A percentile compares a stretch with the other conserved stretches of the same genome.
phyloP scores from a whole-genome alignment of 352 stramenopile genomes.

The Globisporangium paroecandrum region DNA sequence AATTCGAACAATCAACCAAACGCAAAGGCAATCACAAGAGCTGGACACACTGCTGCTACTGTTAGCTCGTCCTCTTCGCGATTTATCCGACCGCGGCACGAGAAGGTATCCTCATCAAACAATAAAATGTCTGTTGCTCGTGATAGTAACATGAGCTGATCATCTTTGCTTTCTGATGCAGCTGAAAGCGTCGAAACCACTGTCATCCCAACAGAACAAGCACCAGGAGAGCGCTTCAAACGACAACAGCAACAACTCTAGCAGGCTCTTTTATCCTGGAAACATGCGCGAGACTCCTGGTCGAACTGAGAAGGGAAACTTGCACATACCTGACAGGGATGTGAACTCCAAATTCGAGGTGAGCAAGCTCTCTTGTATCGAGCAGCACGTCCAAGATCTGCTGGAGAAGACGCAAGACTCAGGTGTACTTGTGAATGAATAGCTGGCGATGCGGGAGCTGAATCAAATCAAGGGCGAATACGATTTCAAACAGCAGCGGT shows the following conservation, averaged over 20 bases:
- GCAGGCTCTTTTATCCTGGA: constrained; percentile 10
- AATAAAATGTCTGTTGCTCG: neutral
- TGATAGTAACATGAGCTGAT: neutral
- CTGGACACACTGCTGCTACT: neutral
- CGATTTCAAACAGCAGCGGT: constrained; percentile 34
- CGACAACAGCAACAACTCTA: neutral
- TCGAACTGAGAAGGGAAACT: neutral
- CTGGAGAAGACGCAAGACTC: neutral
- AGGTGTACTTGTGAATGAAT: neutral
- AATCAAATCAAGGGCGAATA: constrained; percentile 44
- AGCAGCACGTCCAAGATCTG: neutral
- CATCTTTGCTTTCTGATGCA: neutral
- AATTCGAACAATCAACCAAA: neutral
- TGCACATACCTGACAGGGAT: constrained; percentile 6
- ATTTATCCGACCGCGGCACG: constrained; percentile 17
- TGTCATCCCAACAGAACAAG: neutral
- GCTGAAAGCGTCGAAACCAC: neutral
- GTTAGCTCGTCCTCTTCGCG: neutral
- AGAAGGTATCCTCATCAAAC: constrained; percentile 15
- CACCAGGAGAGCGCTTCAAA: neutral
- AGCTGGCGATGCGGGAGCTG: constrained; percentile 50
- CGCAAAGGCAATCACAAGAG: neutral
- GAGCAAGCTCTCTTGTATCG: neutral
- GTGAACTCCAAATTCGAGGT: constrained; percentile 56
- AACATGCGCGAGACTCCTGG: neutral